phyloP scores from a whole-genome alignment of 768 basidiomycete species.

The Boletus sp. region DNA sequence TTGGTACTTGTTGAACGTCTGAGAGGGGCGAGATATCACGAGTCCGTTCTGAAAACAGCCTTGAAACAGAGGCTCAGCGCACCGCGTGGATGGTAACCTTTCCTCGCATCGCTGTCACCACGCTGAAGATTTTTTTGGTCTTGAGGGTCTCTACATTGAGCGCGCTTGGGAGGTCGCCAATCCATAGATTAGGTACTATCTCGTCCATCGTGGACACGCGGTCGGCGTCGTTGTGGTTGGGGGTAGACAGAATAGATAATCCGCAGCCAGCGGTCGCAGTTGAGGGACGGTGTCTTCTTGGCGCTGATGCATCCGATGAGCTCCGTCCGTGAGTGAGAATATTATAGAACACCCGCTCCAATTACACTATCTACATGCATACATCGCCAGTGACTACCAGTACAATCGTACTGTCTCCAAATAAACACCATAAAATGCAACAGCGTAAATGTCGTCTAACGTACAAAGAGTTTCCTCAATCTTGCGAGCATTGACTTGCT shows the following conservation, averaged over 20 bases:
- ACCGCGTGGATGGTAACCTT: constrained; percentile 66
- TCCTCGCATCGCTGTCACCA: constrained; percentile 72
- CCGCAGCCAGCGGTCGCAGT: constrained; percentile 3
- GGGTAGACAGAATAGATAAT: not conserved
- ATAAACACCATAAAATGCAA: not conserved
- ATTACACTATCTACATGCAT: not conserved
- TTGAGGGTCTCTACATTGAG: constrained; percentile 59
- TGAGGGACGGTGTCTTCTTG: not conserved
- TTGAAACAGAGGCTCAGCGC: not conserved
- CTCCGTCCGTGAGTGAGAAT: not conserved
- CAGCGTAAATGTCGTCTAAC: not conserved
- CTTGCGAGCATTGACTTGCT: constrained; percentile 18
- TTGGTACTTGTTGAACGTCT: constrained; percentile 82
- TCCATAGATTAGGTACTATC: constrained; percentile 78
- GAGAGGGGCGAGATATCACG: not conserved
- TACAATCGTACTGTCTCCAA: not conserved
- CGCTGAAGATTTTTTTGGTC: constrained; percentile 70
- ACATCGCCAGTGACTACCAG: not conserved
- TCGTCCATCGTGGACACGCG: constrained; percentile 58
- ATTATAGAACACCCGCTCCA: too few species aligned
- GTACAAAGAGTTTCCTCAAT: constrained; percentile 7
- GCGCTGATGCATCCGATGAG: not conserved
- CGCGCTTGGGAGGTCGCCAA: constrained; percentile 77
- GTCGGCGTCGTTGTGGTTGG: not conserved
- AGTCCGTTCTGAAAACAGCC: not conserved